These are phyloP conservation scores for Colletotrichum sp. DNA, from an alignment of 2,329 filamentous ascomycete species.

Conservation along the genomic window DNA sequence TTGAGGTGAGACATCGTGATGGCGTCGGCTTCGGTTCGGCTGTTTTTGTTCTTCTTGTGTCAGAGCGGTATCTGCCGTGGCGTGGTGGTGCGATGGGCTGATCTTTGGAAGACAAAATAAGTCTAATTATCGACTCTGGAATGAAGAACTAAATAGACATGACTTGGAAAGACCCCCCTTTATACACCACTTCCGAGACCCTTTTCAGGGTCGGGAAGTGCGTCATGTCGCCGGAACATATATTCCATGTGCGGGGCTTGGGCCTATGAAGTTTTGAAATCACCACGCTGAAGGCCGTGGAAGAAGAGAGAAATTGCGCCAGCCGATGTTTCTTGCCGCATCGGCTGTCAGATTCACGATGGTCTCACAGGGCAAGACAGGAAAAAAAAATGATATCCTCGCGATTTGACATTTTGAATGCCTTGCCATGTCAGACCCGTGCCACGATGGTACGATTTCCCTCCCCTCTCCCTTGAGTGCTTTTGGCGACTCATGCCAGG, in stretches of 20 bases:
- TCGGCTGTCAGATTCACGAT: background rate
- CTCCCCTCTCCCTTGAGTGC: background rate
- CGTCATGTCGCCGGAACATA: background rate
- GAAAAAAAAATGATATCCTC: background rate
- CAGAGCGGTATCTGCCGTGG: background rate
- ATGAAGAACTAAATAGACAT: background rate
- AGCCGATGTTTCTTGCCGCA: background rate
- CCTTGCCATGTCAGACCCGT: background rate
- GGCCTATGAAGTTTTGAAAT: background rate
- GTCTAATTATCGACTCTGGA: background rate
- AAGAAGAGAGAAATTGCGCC: background rate
- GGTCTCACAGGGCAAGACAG: background rate
- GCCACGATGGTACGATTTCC: background rate
- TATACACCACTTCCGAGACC: background rate
- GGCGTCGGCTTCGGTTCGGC: background rate
- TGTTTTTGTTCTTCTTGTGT: background rate
- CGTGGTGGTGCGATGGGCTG: background rate
- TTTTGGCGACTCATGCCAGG: background rate
- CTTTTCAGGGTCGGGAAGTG: background rate
- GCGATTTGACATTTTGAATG: background rate
- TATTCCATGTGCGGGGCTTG: background rate
- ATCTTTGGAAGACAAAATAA: background rate
- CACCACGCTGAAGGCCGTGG: background rate
- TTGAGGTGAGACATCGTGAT: slow-evolving; percentile 32
- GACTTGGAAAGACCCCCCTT: background rate